A percentile compares a stretch with the other conserved stretches of the same genome.
phyloP scores from a whole-genome alignment of 73 alveolate genomes.

The Stentor roeselii region DNA sequence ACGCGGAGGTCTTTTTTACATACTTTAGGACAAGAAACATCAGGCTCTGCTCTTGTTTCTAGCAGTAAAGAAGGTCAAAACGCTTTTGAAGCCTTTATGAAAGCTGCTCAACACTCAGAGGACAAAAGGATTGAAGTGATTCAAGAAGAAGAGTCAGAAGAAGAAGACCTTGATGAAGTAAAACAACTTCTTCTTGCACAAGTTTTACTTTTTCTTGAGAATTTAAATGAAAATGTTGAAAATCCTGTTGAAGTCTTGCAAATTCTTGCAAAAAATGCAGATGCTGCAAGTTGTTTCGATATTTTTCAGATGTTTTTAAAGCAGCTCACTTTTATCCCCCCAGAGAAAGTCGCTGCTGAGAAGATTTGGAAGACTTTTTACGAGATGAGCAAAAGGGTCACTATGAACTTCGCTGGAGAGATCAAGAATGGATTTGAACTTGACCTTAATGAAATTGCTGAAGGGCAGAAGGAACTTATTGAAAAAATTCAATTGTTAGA shows the following conservation, averaged over 20 bases:
- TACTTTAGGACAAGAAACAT: neutral
- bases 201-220: neutral
- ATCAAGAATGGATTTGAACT: neutral
- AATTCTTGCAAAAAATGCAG: conserved; percentile 15
- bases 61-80: neutral
- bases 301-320: neutral
- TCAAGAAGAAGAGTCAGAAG: neutral
- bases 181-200: neutral
- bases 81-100: neutral
- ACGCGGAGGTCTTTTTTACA: neutral
- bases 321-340: neutral
- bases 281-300: neutral
- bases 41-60: neutral
- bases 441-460: neutral
- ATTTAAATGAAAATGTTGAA: neutral
- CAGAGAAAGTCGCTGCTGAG: neutral
- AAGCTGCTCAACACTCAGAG: neutral
- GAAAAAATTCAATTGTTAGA: neutral
- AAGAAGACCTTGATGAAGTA: neutral
- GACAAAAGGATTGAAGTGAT: neutral
- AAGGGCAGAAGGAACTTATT: neutral
- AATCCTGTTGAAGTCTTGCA: neutral
- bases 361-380: neutral
- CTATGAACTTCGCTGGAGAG: neutral
- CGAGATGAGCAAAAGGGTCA: neutral